phyloP scores from a whole-genome alignment of 805 yeast species.

The Barnettozyma siamensis region DNA sequence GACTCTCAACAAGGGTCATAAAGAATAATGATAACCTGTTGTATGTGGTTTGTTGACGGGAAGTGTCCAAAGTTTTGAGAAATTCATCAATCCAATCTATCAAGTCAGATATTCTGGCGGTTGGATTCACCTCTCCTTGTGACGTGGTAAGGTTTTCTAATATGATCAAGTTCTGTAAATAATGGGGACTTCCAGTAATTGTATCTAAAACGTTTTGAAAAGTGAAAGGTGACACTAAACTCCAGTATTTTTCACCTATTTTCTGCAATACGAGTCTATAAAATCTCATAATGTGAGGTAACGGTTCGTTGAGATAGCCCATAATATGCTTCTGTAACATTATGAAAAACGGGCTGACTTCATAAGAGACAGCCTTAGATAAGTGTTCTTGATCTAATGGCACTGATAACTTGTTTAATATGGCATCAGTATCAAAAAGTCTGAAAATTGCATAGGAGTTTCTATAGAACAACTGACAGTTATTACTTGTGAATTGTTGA shows the following conservation, averaged over 20 bases:
- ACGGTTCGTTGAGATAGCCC: constrained; percentile 41
- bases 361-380: constrained; percentile 21
- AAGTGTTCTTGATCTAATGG: constrained; percentile 25
- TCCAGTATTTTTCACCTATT: constrained; percentile 49
- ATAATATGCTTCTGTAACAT: constrained; percentile 47
- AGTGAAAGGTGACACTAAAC: constrained; percentile 44
- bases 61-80: constrained; percentile 36
- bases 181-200: constrained; percentile 49
- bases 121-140: constrained; percentile 26
- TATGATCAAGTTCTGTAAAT: constrained; percentile 30
- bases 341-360: constrained; percentile 31
- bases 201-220: constrained; percentile 54
- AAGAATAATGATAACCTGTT: constrained; percentile 46
- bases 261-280: constrained; percentile 39
- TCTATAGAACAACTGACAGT: constrained; percentile 45
- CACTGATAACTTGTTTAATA: constrained; percentile 23
- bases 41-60: constrained; percentile 48
- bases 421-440: constrained; percentile 30
- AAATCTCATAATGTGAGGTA: constrained; percentile 42
- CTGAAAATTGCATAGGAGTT: constrained; percentile 32
- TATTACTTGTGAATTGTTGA: constrained; percentile 35
- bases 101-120: constrained; percentile 37
- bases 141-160: constrained; percentile 24
- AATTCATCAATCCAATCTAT: constrained; percentile 51
- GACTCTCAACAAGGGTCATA: constrained; percentile 33